Percentiles rank a stretch among this genome's conserved stretches.
These are phyloP conservation scores for Phytophthora vignae DNA, from an alignment of 352 stramenopile species.

Conservation along the genomic window DNA sequence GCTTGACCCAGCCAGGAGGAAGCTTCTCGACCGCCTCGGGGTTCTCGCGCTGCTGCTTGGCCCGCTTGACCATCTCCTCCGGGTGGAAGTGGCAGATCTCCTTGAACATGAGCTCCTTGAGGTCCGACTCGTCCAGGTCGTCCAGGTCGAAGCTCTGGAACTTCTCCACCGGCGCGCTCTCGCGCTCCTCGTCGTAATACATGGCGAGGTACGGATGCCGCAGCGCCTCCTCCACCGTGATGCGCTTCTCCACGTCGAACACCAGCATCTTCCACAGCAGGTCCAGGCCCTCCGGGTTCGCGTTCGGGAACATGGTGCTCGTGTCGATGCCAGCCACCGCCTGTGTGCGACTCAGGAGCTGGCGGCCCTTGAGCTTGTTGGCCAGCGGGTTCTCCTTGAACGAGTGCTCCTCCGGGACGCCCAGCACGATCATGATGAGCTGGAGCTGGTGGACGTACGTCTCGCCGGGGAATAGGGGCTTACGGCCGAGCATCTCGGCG, in stretches of 20 bases:
- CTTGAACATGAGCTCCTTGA: slow-evolving; percentile 93
- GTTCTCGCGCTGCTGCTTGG: slow-evolving; percentile 76
- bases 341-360: slow-evolving; percentile 85
- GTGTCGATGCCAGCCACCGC: slow-evolving; percentile 84
- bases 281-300: slow-evolving; percentile 85
- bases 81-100: slow-evolving; percentile 91
- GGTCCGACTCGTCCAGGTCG: slow-evolving; percentile 80
- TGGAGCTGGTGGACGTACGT: slow-evolving; percentile 91
- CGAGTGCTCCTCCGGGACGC: slow-evolving; percentile 86
- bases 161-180: slow-evolving; percentile 71
- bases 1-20: slow-evolving; percentile 86
- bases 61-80: slow-evolving; percentile 90
- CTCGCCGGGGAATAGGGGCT: slow-evolving; percentile 86
- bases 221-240: slow-evolving; percentile 96
- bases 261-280: slow-evolving; percentile 91
- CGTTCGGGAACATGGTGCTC: slow-evolving; percentile 85
- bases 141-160: slow-evolving; percentile 90
- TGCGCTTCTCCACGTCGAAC: slow-evolving; percentile 95
- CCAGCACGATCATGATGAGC: slow-evolving; percentile 91
- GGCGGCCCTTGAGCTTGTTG: slow-evolving; percentile 89
- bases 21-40: slow-evolving; percentile 78
- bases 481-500: slow-evolving; percentile 87
- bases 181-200: slow-evolving; percentile 85
- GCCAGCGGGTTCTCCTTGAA: slow-evolving; percentile 90
- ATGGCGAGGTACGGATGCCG: slow-evolving; percentile 96